Evolutionary conservation across 352 stramenopile species (phyloP).

Genomic region (Globisporangium echinulatum): DNA sequence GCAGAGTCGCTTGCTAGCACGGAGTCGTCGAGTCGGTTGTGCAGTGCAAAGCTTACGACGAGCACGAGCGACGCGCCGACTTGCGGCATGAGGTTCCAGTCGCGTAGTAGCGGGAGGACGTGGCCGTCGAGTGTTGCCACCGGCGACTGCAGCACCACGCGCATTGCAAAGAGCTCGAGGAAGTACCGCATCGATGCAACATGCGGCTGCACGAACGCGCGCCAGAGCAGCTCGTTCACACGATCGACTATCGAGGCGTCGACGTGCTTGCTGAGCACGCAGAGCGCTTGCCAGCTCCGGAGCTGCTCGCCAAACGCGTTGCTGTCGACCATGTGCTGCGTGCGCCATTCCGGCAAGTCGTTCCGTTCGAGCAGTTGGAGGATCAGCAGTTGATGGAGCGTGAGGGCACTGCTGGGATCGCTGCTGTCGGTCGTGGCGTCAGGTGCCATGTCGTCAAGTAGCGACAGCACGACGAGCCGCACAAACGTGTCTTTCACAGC

Average conservation of each 20-base stretch:
- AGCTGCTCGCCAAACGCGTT: conserved; percentile 73
- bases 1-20: conserved; percentile 6
- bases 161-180: conserved; percentile 81
- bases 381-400: conserved; percentile 15
- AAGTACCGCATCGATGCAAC: conserved; percentile 69
- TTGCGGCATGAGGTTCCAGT: conserved; percentile 73
- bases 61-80: conserved; percentile 60
- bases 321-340: conserved; percentile 83
- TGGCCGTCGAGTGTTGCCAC: conserved; percentile 25
- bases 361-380: conserved; percentile 41
- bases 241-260: conserved; percentile 15
- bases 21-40: conserved; percentile 25
- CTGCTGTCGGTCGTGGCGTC: conserved; percentile 11
- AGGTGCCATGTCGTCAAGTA: conserved; percentile 48
- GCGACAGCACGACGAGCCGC: conserved; percentile 57
- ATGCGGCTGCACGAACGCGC: conserved; percentile 52
- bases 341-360: conserved; percentile 50
- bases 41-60: conserved; percentile 32
- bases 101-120: conserved; percentile 51
- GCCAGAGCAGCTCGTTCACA: conserved; percentile 34
- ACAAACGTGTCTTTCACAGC: conserved; percentile 61
- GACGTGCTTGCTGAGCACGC: conserved; percentile 55
- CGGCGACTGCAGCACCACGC: conserved; percentile 47
- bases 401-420: conserved; percentile 27
- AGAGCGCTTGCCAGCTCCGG: conserved; percentile 75